Base-by-base conservation (phyloP, 495 filamentous ascomycete genomes). In the Penicillium bialowiezense region DNA sequence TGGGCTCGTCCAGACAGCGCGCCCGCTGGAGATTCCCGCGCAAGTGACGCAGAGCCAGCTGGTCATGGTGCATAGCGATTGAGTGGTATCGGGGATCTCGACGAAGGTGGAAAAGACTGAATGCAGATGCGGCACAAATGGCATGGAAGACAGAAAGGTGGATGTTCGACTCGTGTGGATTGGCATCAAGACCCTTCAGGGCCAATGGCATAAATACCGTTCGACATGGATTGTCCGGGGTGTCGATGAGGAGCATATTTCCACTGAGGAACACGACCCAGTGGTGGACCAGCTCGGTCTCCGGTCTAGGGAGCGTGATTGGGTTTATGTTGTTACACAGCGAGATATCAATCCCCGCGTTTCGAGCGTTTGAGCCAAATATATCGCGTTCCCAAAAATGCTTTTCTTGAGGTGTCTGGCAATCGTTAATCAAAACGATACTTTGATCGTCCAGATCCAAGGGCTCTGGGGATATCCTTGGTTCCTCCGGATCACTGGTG, bases 101-200 rank as follows among this genome's bases (percentile, higher is more conserved):
- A 23, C 58, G 51, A 13, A 64, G 49, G 23, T 61, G 60, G 18
- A 44, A 61, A 7, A 64, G 51, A 29, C 60, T 64, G 24, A 64
- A 64, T 2, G 60, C 54, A 15, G 60, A 56, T 1, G 72, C 73
- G 31, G 54, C 69, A 13, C 56, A 55, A 5, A 72, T 69, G 24
- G 58, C 60, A 23, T 64, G 60, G 20, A 61, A 61, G n/a, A 64
- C 55, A 0, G 60, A 58, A 17, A 52, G 58, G 33, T 64, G 52
- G 3, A 61, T 64, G 28, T 50, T 61, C 1, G 60, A 35, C 24
- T 61, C 51, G 3, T 24, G 17, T 3, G 54, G 26, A 3, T 41
- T 14, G 10, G 31, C 41, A 29, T 61, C 54, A 9, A 64, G 35
- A 0, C 57, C 60, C 31, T 61, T 55, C 20, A 64, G 31, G 2